phyloP scores from a whole-genome alignment of 768 basidiomycete genomes.

The Ephemerocybe angulata region DNA sequence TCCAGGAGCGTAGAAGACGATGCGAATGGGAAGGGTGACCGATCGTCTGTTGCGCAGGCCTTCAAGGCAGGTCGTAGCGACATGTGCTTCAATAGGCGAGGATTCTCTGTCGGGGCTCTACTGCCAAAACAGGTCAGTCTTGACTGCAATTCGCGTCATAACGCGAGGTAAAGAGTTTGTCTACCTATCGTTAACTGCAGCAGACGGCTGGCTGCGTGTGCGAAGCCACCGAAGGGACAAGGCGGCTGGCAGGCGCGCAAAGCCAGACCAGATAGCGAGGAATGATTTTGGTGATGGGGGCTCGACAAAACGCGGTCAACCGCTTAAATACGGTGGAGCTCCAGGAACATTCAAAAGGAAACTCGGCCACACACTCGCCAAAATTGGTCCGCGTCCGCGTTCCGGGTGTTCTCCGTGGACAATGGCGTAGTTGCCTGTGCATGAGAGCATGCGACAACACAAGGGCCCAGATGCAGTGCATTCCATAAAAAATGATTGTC shows the following conservation, averaged over 20 bases:
- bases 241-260: conserved; percentile 9
- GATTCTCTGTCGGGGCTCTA: neutral
- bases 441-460: neutral
- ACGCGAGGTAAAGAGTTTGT: neutral
- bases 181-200: conserved; percentile 4
- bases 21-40: conserved; percentile 37
- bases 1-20: conserved; percentile 29
- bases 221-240: conserved; percentile 6
- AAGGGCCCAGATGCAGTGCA: neutral
- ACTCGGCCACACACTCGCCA: conserved; percentile 2
- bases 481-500: neutral
- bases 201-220: conserved; percentile 4
- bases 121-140: neutral
- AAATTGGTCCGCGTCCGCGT: conserved; percentile 5
- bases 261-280: conserved; percentile 6
- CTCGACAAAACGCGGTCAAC: neutral
- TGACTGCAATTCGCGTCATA: neutral
- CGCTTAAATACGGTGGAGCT: neutral
- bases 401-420: neutral
- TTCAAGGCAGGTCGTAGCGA: conserved; percentile 14
- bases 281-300: conserved; percentile 4
- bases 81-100: neutral
- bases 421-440: neutral
- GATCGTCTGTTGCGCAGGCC: conserved; percentile 6
- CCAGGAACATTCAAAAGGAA: conserved; percentile 9